Percentiles rank a stretch among this genome's conserved stretches.
phyloP scores from a whole-genome alignment of 192 early-diverging fungal genomes.

The Entomortierella lignicola region DNA sequence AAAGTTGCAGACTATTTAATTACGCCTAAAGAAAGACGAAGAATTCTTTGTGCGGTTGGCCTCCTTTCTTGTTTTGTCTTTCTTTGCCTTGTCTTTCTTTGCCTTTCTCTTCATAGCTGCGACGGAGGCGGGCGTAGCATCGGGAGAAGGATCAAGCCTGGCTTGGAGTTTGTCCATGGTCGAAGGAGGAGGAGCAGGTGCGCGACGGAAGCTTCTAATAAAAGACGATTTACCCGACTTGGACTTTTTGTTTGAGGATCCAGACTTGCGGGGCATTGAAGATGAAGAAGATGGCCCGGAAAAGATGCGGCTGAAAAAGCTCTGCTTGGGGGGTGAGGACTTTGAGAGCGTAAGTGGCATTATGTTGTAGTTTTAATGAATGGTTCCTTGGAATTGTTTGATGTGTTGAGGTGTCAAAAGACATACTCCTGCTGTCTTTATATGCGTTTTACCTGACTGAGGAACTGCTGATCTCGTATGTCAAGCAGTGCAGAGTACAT shows the following conservation, averaged over 20 bases:
- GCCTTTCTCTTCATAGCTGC: constrained; percentile 9
- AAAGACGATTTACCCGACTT: constrained; percentile 1
- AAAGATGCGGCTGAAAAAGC: constrained; percentile 21
- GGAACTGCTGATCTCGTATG: too few species aligned
- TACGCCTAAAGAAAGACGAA: constrained; percentile 12
- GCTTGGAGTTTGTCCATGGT: constrained; percentile 38
- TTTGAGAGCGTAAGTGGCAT: neutral
- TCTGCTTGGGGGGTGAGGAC: constrained; percentile 11
- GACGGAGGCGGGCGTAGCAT: constrained; percentile 4
- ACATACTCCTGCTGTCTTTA: too few species aligned
- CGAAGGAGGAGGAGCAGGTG: constrained; percentile 11
- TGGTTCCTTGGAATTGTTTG: too few species aligned
- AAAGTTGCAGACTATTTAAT: constrained; percentile 4
- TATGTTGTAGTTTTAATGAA: neutral
- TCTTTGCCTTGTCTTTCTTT: constrained; percentile 22
- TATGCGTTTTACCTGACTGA: too few species aligned
- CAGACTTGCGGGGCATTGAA: neutral
- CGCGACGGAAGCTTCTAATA: constrained; percentile 26
- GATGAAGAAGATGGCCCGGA: constrained; percentile 12
- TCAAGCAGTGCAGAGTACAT: too few species aligned
- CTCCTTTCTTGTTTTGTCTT: neutral
- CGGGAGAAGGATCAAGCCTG: constrained; percentile 13
- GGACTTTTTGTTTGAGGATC: constrained; percentile 5
- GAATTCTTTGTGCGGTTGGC: constrained; percentile 5
- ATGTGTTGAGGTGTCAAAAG: too few species aligned